Percentiles rank a stretch among this genome's conserved stretches.
phyloP scores from a whole-genome alignment of 2,329 filamentous ascomycete genomes.

The Westerdykella aurantiaca region DNA sequence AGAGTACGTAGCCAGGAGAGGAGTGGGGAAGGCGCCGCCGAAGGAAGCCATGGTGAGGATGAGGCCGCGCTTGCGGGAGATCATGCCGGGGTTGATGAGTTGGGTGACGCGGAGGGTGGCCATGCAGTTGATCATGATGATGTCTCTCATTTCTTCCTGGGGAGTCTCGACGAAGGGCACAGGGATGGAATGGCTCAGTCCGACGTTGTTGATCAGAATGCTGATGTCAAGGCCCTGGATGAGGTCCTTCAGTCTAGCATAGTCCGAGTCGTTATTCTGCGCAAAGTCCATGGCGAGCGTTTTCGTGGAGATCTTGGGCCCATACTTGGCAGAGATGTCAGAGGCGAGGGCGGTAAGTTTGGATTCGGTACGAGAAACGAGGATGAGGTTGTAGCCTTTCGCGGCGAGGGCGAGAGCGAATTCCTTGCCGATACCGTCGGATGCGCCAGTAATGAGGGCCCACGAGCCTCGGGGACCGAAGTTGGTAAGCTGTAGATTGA shows the following conservation, averaged over 20 bases:
- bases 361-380: constrained; percentile 90
- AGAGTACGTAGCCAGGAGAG: constrained; percentile 90
- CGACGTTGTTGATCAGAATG: constrained; percentile 94
- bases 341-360: constrained; percentile 75
- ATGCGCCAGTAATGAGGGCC: constrained; percentile 91
- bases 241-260: constrained; percentile 62
- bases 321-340: constrained; percentile 68
- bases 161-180: constrained; percentile 79
- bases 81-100: constrained; percentile 77
- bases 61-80: constrained; percentile 74
- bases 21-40: constrained; percentile 84
- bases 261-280: constrained; percentile 72
- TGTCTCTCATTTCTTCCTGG: constrained; percentile 74
- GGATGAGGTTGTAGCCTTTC: constrained; percentile 90
- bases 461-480: constrained; percentile 90
- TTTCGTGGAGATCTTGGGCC: constrained; percentile 62
- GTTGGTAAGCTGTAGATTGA: constrained; percentile 62
- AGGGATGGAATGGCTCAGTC: constrained; percentile 87
- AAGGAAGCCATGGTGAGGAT: constrained; percentile 98
- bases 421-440: constrained; percentile 95
- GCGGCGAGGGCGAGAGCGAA: constrained; percentile 83
- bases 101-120: constrained; percentile 86
- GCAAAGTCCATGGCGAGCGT: constrained; percentile 88
- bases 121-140: constrained; percentile 91
- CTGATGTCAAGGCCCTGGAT: constrained; percentile 72